Evolutionary conservation across 2,329 filamentous ascomycete species (phyloP).

Genomic region (Trichoderma sp.): DNA sequence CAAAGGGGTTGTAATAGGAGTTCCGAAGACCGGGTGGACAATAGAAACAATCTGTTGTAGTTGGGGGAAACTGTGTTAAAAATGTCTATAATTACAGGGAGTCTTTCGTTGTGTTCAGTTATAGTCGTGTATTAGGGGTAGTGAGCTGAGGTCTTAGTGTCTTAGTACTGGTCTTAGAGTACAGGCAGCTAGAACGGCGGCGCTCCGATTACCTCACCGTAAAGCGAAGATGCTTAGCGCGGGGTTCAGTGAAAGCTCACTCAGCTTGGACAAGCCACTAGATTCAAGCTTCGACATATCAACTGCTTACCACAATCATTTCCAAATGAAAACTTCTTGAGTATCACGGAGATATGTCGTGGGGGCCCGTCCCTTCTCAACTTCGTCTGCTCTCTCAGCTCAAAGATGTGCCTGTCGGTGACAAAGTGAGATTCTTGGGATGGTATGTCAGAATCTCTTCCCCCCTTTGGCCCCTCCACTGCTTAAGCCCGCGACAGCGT

Average conservation of each 20-base stretch:
- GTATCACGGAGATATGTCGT: conserved; percentile 42
- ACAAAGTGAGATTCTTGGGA: conserved; percentile 89
- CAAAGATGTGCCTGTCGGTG: conserved; percentile 47
- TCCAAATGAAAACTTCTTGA: background rate
- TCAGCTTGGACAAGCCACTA: background rate
- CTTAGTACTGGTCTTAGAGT: no score
- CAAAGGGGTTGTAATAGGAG: background rate
- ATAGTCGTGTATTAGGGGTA: background rate
- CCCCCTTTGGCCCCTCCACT: background rate
- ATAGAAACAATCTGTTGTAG: background rate
- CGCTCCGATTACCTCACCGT: background rate
- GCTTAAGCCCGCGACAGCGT: conserved; percentile 40
- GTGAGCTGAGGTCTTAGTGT: no score
- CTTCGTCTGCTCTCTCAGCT: conserved; percentile 65
- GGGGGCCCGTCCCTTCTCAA: conserved; percentile 61
- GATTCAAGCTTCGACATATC: background rate
- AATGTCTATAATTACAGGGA: no score
- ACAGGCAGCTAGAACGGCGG: background rate
- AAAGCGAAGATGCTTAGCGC: background rate
- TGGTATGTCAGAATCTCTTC: conserved; percentile 59
- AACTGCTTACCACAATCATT: no score
- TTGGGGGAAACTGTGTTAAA: background rate
- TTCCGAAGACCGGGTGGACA: background rate
- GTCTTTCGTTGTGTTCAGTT: background rate
- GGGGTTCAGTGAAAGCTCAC: background rate